Evolutionary conservation across 441 rosid species (phyloP).

Genomic region (Croton setiger): DNA sequence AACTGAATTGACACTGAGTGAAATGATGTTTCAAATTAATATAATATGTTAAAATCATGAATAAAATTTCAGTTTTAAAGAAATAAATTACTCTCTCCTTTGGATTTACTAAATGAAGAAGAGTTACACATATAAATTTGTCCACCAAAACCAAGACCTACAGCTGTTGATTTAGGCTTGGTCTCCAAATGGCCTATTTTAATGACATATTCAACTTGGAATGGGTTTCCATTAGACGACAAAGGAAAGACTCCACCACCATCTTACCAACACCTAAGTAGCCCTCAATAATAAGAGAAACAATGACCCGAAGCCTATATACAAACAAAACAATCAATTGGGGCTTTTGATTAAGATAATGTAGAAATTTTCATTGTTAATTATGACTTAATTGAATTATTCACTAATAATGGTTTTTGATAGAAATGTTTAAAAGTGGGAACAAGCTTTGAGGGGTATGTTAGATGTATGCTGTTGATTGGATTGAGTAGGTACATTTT

Average conservation of each 20-base stretch:
- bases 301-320: constrained; percentile 14
- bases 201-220: background rate
- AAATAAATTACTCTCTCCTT: no score
- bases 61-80: no score
- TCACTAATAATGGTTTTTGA: constrained; percentile 12
- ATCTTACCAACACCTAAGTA: constrained; percentile 28
- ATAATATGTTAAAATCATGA: no score
- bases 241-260: constrained; percentile 21
- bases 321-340: constrained; percentile 20
- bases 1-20: no score
- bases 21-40: background rate
- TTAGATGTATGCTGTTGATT: background rate
- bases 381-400: constrained; percentile 31
- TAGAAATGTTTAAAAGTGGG: constrained; percentile 22
- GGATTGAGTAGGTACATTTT: constrained; percentile 18
- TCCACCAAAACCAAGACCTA: background rate
- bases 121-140: constrained; percentile 11
- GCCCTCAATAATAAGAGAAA: background rate
- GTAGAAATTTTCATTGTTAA: constrained; percentile 12
- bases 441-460: constrained; percentile 10
- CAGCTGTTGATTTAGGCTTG: constrained; percentile 14
- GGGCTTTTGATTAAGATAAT: constrained; percentile 24
- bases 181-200: constrained; percentile 31
- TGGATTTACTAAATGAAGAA: no score
- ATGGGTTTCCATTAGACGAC: constrained; percentile 25